Conservation (phyloP, 2,329 filamentous ascomycete species). For the Arthrinium puccinioides region DNA sequence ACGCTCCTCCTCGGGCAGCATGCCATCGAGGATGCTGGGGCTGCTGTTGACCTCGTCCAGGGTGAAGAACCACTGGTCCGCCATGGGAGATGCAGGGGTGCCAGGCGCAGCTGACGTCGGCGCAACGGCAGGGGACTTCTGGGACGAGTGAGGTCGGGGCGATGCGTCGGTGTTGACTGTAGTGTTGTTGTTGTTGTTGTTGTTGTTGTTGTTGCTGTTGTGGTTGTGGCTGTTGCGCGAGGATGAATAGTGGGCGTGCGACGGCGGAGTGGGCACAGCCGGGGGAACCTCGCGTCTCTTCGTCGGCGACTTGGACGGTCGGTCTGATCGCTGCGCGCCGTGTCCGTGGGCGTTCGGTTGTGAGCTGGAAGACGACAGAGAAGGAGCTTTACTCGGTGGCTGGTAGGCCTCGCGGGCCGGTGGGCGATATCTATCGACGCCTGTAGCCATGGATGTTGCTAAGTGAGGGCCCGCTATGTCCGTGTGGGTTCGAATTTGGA, state of each 20-base stretch:
- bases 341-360: neutral
- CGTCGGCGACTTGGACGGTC: conserved; percentile 41
- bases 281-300: conserved; percentile 51
- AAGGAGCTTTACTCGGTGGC: conserved; percentile 32
- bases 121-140: conserved; percentile 34
- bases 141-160: conserved; percentile 30
- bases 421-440: conserved; percentile 52
- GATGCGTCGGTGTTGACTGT: too few relatives aligned
- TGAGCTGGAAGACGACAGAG: conserved; percentile 1
- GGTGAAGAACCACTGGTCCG: conserved; percentile 82
- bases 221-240: neutral
- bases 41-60: conserved; percentile 74
- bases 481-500: too few relatives aligned
- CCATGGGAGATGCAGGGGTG: conserved; percentile 25
- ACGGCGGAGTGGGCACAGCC: conserved; percentile 53
- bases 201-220: neutral
- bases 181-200: neutral
- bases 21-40: conserved; percentile 78
- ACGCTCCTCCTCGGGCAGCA: conserved; percentile 70
- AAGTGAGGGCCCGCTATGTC: too few relatives aligned
- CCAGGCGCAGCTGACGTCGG: too few relatives aligned
- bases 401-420: conserved; percentile 48
- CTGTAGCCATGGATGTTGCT: too few relatives aligned
- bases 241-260: conserved; percentile 24
- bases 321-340: conserved; percentile 33